A percentile compares a stretch with the other conserved stretches of the same genome.
Evolutionary conservation across 2,329 filamentous ascomycete species (phyloP).

Genomic region (Mariannaea elegans): DNA sequence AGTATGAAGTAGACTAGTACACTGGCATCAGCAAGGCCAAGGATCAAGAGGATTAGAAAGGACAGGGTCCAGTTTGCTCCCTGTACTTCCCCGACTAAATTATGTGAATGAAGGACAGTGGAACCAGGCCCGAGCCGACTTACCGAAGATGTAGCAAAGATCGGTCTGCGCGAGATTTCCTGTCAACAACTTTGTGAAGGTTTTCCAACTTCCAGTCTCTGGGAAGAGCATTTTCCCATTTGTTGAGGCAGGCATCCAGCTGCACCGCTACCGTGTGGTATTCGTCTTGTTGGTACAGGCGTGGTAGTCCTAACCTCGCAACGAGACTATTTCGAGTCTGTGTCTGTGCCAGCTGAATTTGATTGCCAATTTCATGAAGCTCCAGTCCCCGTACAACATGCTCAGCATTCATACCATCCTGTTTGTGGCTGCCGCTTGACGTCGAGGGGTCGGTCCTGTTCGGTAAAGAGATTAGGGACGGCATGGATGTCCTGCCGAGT

Average conservation of each 20-base stretch:
- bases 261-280: conserved; percentile 14
- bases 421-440: background rate
- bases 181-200: background rate
- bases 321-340: conserved; percentile 9
- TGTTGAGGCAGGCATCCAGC: conserved; percentile 11
- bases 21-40: background rate
- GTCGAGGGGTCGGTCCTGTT: no score
- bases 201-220: background rate
- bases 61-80: background rate
- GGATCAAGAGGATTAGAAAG: background rate
- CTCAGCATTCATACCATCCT: background rate
- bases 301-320: conserved; percentile 5
- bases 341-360: conserved; percentile 19
- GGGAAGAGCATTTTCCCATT: conserved; percentile 8
- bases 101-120: no score
- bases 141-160: conserved; percentile 19
- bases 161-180: background rate
- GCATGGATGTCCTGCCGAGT: no score
- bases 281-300: conserved; percentile 15
- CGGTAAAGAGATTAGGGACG: no score
- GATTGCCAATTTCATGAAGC: conserved; percentile 51
- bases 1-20: conserved; percentile 7
- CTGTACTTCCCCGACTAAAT: no score
- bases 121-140: no score
- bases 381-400: background rate